Conservation (phyloP, 192 early-diverging fungal genomes). For the Backusella tarrabulga region DNA sequence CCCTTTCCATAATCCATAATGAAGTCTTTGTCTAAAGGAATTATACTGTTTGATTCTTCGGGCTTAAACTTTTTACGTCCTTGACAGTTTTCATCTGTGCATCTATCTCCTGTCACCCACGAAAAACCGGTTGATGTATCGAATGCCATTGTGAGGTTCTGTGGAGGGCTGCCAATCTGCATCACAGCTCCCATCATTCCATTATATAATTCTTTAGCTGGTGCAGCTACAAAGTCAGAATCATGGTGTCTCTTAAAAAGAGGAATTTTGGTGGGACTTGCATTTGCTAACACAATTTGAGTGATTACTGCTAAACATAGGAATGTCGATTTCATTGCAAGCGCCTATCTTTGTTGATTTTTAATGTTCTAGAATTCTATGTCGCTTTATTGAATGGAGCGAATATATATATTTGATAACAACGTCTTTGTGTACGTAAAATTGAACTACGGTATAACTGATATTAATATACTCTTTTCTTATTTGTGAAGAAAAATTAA, state of each 20-base stretch:
- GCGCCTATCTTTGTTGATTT: background rate
- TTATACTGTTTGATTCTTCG: slow-evolving; percentile 11
- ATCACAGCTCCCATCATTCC: background rate
- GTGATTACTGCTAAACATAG: slow-evolving; percentile 4
- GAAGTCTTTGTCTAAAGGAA: slow-evolving; percentile 24
- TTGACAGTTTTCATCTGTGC: slow-evolving; percentile 28
- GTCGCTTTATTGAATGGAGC: background rate
- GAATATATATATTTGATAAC: background rate
- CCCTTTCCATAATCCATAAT: slow-evolving; percentile 25
- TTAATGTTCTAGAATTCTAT: background rate
- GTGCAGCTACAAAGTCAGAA: background rate
- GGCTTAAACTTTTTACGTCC: slow-evolving; percentile 34
- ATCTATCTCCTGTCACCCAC: slow-evolving; percentile 20
- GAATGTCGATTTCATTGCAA: background rate
- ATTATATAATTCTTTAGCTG: background rate
- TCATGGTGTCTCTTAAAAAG: slow-evolving; percentile 18
- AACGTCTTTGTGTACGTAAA: background rate
- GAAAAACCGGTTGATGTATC: slow-evolving; percentile 22
- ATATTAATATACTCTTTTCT: background rate
- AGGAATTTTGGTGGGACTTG: slow-evolving; percentile 23
- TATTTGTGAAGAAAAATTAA: background rate
- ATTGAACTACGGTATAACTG: background rate
- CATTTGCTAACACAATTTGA: background rate
- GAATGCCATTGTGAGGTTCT: background rate
- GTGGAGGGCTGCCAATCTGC: background rate